Percentiles rank a stretch among this genome's conserved stretches.
Conservation (phyloP, 371 early-diverging fungal species). For the Haplosporangium sp. region DNA sequence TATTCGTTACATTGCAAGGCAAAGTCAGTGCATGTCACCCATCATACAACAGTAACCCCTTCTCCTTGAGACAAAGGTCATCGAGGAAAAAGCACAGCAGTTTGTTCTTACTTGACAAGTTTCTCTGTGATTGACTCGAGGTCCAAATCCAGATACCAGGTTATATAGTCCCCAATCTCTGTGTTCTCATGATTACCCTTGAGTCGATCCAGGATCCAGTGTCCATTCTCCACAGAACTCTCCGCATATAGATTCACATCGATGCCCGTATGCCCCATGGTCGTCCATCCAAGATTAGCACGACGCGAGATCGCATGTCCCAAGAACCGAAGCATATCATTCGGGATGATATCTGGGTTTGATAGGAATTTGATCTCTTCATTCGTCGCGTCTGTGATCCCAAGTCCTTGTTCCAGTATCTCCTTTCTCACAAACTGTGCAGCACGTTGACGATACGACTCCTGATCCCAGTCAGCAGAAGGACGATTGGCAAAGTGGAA, state of each 20-base stretch:
- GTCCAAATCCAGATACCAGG: conserved; percentile 70
- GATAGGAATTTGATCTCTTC: conserved; percentile 71
- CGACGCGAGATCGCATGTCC: conserved; percentile 77
- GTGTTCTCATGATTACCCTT: conserved; percentile 89
- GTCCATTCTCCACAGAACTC: conserved; percentile 53
- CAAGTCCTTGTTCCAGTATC: conserved; percentile 72
- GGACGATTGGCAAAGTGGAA: conserved; percentile 9
- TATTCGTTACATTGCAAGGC: not conserved
- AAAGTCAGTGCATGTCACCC: not conserved
- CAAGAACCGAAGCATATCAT: conserved; percentile 63
- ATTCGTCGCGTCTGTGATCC: conserved; percentile 74
- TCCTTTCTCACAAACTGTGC: conserved; percentile 50
- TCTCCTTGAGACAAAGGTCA: too few relatives aligned
- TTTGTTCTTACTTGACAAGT: conserved; percentile 54
- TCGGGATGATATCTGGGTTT: conserved; percentile 24
- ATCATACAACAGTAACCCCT: too few relatives aligned
- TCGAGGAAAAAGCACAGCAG: not conserved
- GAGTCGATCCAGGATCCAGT: conserved; percentile 45
- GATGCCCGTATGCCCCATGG: conserved; percentile 93
- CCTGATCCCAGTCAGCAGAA: not conserved
- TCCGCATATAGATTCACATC: conserved; percentile 93
- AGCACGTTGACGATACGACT: conserved; percentile 25
- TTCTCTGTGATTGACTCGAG: conserved; percentile 68
- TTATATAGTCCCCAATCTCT: conserved; percentile 85
- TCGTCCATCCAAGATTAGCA: conserved; percentile 88